phyloP scores from a whole-genome alignment of 345 rosid species.

The Populus ilicifolia region DNA sequence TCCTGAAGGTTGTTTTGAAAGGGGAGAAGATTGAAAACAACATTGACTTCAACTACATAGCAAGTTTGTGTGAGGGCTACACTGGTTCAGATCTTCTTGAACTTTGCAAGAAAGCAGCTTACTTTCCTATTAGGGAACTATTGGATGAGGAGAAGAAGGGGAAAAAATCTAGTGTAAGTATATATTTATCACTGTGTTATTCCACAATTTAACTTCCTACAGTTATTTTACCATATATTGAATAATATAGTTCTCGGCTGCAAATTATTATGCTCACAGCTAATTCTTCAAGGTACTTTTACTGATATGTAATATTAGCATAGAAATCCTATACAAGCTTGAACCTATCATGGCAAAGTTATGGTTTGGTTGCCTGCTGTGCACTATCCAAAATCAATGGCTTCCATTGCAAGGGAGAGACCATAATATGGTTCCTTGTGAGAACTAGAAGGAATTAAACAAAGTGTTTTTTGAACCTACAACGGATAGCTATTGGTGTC shows the following conservation, averaged over 20 bases:
- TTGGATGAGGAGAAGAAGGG: constrained; percentile 86
- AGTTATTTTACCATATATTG: no score
- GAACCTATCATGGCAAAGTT: background rate
- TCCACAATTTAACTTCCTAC: background rate
- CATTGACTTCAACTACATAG: constrained; percentile 65
- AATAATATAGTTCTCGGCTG: background rate
- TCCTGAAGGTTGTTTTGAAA: constrained; percentile 77
- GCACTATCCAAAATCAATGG: background rate
- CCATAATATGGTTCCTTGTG: background rate
- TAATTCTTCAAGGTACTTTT: background rate
- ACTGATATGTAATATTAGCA: background rate
- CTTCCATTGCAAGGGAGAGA: background rate
- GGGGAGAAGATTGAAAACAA: constrained; percentile 62
- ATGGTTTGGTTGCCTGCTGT: background rate
- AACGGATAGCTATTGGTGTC: background rate
- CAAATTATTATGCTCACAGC: no score
- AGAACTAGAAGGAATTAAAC: no score
- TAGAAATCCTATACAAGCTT: background rate
- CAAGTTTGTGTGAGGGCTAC: constrained; percentile 72
- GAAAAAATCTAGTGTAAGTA: constrained; percentile 52
- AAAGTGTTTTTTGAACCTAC: no score
- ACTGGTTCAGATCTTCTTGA: constrained; percentile 95
- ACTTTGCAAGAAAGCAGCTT: constrained; percentile 95
- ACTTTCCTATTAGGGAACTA: constrained; percentile 78
- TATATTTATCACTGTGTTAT: background rate